phyloP scores from a whole-genome alignment of 2,329 filamentous ascomycete species.

The Tothia fuscella region DNA sequence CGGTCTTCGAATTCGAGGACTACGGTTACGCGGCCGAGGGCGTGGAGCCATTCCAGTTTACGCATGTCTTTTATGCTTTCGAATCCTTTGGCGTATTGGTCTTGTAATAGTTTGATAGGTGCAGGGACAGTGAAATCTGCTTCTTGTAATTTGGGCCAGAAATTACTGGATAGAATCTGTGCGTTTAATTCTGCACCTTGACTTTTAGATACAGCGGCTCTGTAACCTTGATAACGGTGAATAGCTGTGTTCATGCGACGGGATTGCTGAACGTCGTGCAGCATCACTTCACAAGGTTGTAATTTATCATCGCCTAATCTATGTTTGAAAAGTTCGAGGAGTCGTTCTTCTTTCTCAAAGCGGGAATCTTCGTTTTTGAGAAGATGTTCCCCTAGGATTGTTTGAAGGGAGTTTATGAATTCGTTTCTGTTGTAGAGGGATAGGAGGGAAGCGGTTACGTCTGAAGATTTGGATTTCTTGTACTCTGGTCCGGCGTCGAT shows the following conservation, averaged over 20 bases:
- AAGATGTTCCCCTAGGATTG: conserved; percentile 74
- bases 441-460: conserved; percentile 85
- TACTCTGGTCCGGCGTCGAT: conserved; percentile 86
- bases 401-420: conserved; percentile 90
- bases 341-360: conserved; percentile 59
- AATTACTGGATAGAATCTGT: conserved; percentile 81
- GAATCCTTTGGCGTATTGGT: conserved; percentile 63
- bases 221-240: conserved; percentile 23
- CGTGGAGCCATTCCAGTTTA: conserved; percentile 79
- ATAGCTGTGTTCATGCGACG: conserved; percentile 59
- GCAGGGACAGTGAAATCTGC: conserved; percentile 55
- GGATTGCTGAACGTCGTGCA: conserved; percentile 83
- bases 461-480: conserved; percentile 74
- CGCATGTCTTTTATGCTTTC: conserved; percentile 69
- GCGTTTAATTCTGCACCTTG: conserved; percentile 5
- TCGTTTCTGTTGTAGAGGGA: conserved; percentile 81
- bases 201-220: background rate
- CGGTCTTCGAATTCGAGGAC: conserved; percentile 77
- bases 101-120: conserved; percentile 48
- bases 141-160: conserved; percentile 75
- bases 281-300: conserved; percentile 94
- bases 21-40: conserved; percentile 67
- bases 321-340: conserved; percentile 76
- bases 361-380: conserved; percentile 51
- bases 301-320: conserved; percentile 76